Evolutionary conservation across 352 stramenopile species (phyloP), one percentile per base, ranked within the genome.

Genomic region (Blastocystis sp.): DNA sequence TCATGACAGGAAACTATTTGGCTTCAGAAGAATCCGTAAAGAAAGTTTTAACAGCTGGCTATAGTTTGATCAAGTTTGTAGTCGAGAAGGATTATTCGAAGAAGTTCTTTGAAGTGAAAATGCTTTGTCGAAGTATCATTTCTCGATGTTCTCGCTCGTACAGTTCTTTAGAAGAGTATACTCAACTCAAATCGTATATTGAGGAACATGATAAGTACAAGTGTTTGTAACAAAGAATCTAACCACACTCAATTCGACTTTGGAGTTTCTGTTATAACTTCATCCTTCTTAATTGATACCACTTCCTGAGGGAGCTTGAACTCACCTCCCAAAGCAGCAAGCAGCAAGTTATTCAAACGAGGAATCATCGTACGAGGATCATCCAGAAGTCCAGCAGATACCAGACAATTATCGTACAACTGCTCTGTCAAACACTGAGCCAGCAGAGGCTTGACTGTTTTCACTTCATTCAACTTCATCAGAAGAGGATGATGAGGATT

Each of bases 401-500:
- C 92, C 37, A 97, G 93, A 66, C 95, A 95, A 90, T 99, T 99
- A 88, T 98, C 97, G 89, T 97, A 98, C 57, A 99, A 92, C 92
- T 98, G 93, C 88, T 94, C 89, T 16, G 89, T 90, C 16, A 93
- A 87, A 12, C 92, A 56, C 54, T 88, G 59, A 61, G 83, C 42
- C 24, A 90, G 58, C 49, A 94, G 88, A 46, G 90, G 90, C 75
- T 98, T 94, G 4, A 90, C 89, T 63, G 93, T 91, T 21, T 92
- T 92, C 61, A 98, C 89, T 67, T 89, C 85, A 88, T 97, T 93
- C 42, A 99, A 88, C 73, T 95, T 93, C 14, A 97, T 90, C 85
- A 98, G 95, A 86, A 99, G 95, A 67, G 94, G 94, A 90, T 99
- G 96, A 58, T 92, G 93, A 35, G 95, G 94, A 93, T 99, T 99